Conservation (phyloP, 2,329 filamentous ascomycete genomes). For the Xylaria sp. region DNA sequence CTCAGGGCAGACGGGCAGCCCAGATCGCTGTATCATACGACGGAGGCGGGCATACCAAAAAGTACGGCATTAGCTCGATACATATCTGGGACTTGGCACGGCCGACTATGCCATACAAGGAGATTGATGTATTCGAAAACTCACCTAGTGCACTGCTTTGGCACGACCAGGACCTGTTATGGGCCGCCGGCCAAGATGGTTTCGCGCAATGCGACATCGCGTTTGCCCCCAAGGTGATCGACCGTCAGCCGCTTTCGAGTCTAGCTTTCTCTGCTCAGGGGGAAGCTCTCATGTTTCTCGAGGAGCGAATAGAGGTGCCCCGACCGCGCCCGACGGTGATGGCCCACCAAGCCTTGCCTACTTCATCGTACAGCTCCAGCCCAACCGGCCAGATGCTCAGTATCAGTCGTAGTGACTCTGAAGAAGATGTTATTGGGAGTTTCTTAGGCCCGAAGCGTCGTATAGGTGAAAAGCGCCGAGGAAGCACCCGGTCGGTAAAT, state of each 20-base stretch:
- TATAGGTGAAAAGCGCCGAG: constrained; percentile 45
- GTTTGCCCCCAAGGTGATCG: constrained; percentile 64
- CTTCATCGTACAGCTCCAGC: constrained; percentile 51
- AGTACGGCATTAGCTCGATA: constrained; percentile 59
- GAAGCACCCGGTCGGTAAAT: constrained; percentile 47
- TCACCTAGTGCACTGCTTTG: constrained; percentile 63
- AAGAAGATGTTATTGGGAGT: constrained; percentile 64
- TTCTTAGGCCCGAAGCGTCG: constrained; percentile 56
- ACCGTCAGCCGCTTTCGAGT: constrained; percentile 63
- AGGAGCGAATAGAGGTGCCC: constrained; percentile 54
- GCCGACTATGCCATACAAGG: constrained; percentile 68
- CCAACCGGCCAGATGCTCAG: constrained; percentile 54
- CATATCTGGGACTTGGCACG: constrained; percentile 72
- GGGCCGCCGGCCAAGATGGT: constrained; percentile 66
- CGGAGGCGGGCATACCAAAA: constrained; percentile 53
- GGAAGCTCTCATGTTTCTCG: constrained; percentile 63
- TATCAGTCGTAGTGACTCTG: constrained; percentile 64
- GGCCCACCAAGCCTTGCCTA: constrained; percentile 33
- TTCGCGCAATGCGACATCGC: constrained; percentile 69
- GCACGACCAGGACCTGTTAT: constrained; percentile 67
- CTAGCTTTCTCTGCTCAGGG: constrained; percentile 63
- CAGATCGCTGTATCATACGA: constrained; percentile 67
- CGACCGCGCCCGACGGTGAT: constrained; percentile 42
- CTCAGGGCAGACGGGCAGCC: constrained; percentile 60
- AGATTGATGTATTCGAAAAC: constrained; percentile 62